phyloP scores from a whole-genome alignment of 306 rosid genomes.

The Lathyrus sativus region DNA sequence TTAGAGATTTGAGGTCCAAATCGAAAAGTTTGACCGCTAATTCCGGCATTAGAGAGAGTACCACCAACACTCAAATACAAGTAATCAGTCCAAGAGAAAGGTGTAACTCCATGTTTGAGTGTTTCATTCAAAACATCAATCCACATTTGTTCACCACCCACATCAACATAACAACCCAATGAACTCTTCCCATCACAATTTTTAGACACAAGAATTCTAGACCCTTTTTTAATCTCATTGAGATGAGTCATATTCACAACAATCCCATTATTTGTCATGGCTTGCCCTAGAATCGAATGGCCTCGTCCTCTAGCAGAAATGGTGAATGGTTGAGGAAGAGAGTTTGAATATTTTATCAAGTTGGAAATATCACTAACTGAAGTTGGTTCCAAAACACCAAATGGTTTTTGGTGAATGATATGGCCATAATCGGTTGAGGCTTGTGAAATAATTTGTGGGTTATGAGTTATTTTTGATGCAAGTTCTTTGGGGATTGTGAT shows the following conservation, averaged over 20 bases:
- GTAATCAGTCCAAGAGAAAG: conserved; percentile 76
- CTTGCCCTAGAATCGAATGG: conserved; percentile 73
- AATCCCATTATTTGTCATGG: conserved; percentile 58
- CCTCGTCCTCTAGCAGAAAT: conserved; percentile 70
- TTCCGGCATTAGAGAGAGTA: conserved; percentile 87
- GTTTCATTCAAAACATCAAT: conserved; percentile 64
- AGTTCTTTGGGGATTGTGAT: conserved; percentile 31
- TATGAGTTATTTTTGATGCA: conserved; percentile 40
- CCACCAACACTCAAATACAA: conserved; percentile 76
- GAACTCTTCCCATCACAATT: conserved; percentile 13
- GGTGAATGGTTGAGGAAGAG: conserved; percentile 37
- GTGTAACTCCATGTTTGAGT: conserved; percentile 51
- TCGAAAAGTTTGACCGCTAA: conserved; percentile 75
- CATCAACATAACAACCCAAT: conserved; percentile 66
- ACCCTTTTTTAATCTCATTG: conserved; percentile 19
- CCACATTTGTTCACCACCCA: conserved; percentile 83
- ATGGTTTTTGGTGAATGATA: conserved; percentile 46
- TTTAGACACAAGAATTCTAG: conserved; percentile 42
- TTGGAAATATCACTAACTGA: conserved; percentile 47
- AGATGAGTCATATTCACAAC: conserved; percentile 55
- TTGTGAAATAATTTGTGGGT: conserved; percentile 37
- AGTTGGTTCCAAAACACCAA: conserved; percentile 53
- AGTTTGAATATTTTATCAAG: conserved; percentile 47
- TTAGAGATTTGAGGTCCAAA: conserved; percentile 87
- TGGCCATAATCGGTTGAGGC: conserved; percentile 75